Evolutionary conservation across 768 basidiomycete species (phyloP).

Genomic region (Tricholoma furcatifolium): DNA sequence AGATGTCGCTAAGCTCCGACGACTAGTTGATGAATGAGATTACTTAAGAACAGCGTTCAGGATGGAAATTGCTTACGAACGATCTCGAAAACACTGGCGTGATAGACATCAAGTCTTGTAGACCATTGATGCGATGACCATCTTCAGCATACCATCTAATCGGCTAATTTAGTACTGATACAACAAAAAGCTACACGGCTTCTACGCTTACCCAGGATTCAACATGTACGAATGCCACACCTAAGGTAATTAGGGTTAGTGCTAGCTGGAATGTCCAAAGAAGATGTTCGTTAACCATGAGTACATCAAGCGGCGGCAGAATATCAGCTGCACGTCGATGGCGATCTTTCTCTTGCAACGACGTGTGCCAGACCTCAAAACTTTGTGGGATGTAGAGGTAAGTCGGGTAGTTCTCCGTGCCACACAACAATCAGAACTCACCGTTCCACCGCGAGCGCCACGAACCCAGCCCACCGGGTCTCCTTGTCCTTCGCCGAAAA

Average conservation of each 20-base stretch:
- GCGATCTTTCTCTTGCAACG: slow-evolving; percentile 4
- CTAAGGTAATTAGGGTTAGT: neutral
- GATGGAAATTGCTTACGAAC: neutral
- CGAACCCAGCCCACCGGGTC: slow-evolving; percentile 34
- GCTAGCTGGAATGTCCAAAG: no score
- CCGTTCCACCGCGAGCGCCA: slow-evolving; percentile 36
- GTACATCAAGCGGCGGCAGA: slow-evolving; percentile 35
- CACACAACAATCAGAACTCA: slow-evolving; percentile 23
- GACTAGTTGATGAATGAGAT: neutral
- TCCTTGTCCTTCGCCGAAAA: slow-evolving; percentile 23
- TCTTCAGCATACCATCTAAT: neutral
- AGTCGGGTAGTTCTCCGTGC: slow-evolving; percentile 11
- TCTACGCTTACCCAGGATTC: neutral
- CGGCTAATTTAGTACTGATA: no score
- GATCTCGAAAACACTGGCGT: neutral
- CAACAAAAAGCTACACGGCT: neutral
- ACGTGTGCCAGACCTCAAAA: slow-evolving; percentile 4
- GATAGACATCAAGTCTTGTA: neutral
- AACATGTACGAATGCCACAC: slow-evolving; percentile 5
- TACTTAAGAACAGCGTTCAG: neutral
- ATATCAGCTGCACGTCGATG: slow-evolving; percentile 11
- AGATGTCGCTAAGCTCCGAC: neutral
- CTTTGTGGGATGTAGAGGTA: neutral
- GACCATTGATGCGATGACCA: neutral
- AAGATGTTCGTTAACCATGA: slow-evolving; percentile 26